Base-by-base conservation (phyloP, 2,329 filamentous ascomycete genomes). In the Pestalotiopsis sp. region DNA sequence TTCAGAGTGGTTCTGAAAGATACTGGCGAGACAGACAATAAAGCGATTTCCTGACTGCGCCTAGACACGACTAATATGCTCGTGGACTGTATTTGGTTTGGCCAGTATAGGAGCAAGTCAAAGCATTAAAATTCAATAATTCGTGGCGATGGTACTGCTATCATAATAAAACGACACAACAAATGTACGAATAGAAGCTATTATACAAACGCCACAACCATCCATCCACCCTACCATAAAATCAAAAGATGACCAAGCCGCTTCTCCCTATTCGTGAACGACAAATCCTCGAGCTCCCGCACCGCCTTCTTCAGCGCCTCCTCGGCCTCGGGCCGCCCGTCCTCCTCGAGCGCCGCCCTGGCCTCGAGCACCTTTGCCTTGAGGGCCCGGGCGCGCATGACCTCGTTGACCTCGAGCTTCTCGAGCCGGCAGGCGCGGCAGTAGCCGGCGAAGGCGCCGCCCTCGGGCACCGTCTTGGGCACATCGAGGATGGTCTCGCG, bases 381-480 rank as follows among this genome's bases (percentile, higher is more conserved):
- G 4, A 64, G 62, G 13, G 38, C 20, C 4, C 41, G 39, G 6
- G 49, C 38, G 12, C 23, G 20, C 31, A 49, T 25, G 7, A 64
- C 39, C 62, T 64, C 62, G 23, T 49, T 45, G 11, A 49, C 62
- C 13, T 64, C 62, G 9, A 41, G 31, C 3, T 23, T 17, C 39
- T 52, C 23, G 11, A 64, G 39, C 13, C 62, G 23, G 17, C 62
- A 64, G 20, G 3, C 20, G 1, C 36, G 27, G 39, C 62, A 64
- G 62, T 49, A 64, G 2, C 49, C 62, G 1, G 11, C 25, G 25
- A 64, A 64, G 12, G 13, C 38, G 11, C 62, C 62, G 12, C 62
- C 62, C 13, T 49, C 39, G 31, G 62, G 62, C 14, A 64, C 9
- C n/a, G 62, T 64, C 62, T 49, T 25, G 38, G 62, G 62, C 17